Percentiles rank a stretch among this genome's conserved stretches.
Conservation (phyloP, 1,284 basidiomycete species). For the Flammula alnicola region DNA sequence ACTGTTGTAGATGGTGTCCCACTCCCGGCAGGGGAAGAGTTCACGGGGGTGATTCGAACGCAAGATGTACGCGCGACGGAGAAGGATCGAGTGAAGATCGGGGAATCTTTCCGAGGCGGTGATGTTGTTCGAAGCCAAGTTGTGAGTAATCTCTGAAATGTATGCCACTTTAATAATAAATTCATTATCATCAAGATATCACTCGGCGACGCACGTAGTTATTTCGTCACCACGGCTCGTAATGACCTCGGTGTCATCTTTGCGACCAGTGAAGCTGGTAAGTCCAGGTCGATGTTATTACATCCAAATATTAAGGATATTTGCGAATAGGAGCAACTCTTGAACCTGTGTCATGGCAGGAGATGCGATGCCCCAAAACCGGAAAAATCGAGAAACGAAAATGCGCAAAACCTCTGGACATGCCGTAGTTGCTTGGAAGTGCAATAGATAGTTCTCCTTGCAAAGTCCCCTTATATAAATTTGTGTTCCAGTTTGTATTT, state of each 20-base stretch:
- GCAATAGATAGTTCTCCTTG: constrained; percentile 1
- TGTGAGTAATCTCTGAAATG: constrained; percentile 56
- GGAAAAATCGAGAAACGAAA: constrained; percentile 85
- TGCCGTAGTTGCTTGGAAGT: constrained; percentile 17
- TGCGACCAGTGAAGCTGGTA: constrained; percentile 82
- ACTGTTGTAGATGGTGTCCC: constrained; percentile 91
- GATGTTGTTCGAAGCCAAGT: constrained; percentile 94
- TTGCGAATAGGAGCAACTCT: constrained; percentile 68
- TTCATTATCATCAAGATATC: constrained; percentile 66
- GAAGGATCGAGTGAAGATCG: constrained; percentile 91
- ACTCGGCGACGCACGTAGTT: constrained; percentile 90
- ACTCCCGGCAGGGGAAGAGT: constrained; percentile 89
- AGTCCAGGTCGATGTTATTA: constrained; percentile 10
- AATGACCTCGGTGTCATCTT: constrained; percentile 95
- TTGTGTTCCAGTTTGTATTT: constrained; percentile 19
- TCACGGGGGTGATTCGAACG: constrained; percentile 88
- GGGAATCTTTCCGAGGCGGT: constrained; percentile 94
- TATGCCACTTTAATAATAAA: background rate
- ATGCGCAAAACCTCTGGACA: constrained; percentile 83
- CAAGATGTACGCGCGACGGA: constrained; percentile 95
- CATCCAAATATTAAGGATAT: constrained; percentile 1
- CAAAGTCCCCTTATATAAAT: background rate
- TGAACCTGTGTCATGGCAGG: constrained; percentile 88
- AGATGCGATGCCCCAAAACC: constrained; percentile 88
- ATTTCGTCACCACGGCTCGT: constrained; percentile 93